A percentile compares a stretch with the other conserved stretches of the same genome.
Conservation (phyloP, 1,284 basidiomycete genomes). For the Rhodotorula sp. region DNA sequence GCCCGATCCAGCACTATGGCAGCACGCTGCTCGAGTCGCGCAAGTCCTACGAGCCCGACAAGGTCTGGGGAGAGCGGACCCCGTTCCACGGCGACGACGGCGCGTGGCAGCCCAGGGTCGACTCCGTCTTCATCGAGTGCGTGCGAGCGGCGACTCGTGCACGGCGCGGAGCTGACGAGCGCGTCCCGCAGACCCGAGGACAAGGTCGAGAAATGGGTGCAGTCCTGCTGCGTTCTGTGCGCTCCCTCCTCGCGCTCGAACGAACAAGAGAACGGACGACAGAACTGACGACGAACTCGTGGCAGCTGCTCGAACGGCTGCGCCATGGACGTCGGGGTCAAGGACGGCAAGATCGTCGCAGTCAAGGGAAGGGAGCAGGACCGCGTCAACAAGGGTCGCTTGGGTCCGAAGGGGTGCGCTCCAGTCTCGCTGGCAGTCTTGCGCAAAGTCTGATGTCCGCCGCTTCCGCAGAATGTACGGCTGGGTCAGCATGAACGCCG, state of each 20-base stretch:
- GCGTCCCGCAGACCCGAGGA: not conserved
- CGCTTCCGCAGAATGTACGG: constrained; percentile 6
- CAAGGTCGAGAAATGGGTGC: constrained; percentile 9
- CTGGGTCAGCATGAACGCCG: constrained; percentile 6
- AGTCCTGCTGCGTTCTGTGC: constrained; percentile 10
- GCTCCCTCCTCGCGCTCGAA: not conserved
- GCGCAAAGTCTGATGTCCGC: not conserved
- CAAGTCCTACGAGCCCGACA: not conserved
- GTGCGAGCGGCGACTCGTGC: not conserved
- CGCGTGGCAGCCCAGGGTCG: constrained; percentile 8
- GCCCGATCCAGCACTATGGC: not conserved
- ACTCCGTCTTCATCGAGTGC: constrained; percentile 10
- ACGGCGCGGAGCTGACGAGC: not conserved
- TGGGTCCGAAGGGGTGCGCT: constrained; percentile 14
- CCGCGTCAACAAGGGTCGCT: constrained; percentile 18
- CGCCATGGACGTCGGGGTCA: constrained; percentile 11
- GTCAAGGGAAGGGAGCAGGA: constrained; percentile 2
- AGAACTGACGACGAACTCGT: not conserved
- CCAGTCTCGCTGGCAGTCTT: not conserved
- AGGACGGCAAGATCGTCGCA: constrained; percentile 15
- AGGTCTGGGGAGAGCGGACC: constrained; percentile 9
- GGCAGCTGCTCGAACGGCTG: constrained; percentile 15
- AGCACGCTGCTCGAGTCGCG: not conserved
- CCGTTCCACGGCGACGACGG: constrained; percentile 12
- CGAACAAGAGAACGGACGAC: not conserved